Percentiles rank a stretch among this genome's conserved stretches.
Conservation (phyloP, 2,329 filamentous ascomycete species). For the Neonectria ditissima region DNA sequence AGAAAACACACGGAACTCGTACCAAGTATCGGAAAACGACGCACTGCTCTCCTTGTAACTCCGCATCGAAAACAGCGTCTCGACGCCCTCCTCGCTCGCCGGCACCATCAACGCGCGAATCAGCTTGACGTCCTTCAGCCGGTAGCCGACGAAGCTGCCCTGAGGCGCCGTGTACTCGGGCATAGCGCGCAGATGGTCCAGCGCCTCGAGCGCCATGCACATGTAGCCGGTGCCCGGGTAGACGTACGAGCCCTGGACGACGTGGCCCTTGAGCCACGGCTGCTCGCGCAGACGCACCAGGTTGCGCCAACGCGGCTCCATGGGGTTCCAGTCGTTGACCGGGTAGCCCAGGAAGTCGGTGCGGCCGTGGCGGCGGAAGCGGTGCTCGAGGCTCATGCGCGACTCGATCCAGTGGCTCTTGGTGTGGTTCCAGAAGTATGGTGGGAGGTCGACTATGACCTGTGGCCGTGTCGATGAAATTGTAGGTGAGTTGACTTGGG, state of each 20-base stretch:
- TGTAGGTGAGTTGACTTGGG: too few relatives aligned
- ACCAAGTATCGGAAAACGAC: too few relatives aligned
- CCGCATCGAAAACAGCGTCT: too few relatives aligned
- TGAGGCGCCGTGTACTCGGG: too few relatives aligned
- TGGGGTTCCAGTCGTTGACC: constrained; percentile 44
- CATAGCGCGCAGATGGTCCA: not conserved
- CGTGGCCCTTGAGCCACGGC: constrained; percentile 60
- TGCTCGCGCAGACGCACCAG: constrained; percentile 52
- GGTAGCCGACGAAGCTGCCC: too few relatives aligned
- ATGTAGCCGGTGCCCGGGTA: constrained; percentile 59
- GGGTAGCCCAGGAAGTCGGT: constrained; percentile 48
- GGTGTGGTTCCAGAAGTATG: constrained; percentile 45
- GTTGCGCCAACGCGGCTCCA: constrained; percentile 55
- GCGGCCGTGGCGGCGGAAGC: constrained; percentile 30
- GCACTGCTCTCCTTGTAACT: too few relatives aligned
- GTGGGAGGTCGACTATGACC: constrained; percentile 47
- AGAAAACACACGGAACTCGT: too few relatives aligned
- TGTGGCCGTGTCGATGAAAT: too few relatives aligned
- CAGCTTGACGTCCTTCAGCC: too few relatives aligned
- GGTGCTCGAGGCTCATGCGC: constrained; percentile 43
- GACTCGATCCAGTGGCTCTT: constrained; percentile 52
- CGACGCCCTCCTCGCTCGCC: too few relatives aligned
- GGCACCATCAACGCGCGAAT: too few relatives aligned
- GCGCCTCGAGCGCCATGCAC: constrained; percentile 27
- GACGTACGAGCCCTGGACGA: constrained; percentile 52